A percentile compares a stretch with the other conserved stretches of the same genome.
These are phyloP conservation scores for Phytophthora hybrid DNA, from an alignment of 352 stramenopile genomes.

Conservation along the genomic window DNA sequence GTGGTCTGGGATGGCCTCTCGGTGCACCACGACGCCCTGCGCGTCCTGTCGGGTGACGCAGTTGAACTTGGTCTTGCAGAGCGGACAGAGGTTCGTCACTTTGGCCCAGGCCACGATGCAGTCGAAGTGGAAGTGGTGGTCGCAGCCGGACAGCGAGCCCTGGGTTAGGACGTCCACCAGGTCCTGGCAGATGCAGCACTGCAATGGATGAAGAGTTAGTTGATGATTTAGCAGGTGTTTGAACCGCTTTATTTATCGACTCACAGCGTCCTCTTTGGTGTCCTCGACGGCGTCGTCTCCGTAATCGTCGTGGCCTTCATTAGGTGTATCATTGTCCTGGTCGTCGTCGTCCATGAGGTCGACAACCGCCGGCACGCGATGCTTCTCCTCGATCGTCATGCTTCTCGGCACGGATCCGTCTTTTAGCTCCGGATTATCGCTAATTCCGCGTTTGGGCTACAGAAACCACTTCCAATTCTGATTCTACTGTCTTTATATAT, in stretches of 20 bases:
- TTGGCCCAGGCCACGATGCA: slow-evolving; percentile 86
- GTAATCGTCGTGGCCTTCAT: slow-evolving; percentile 16
- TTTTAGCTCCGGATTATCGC: background rate
- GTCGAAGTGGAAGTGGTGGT: slow-evolving; percentile 88
- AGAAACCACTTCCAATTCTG: no score
- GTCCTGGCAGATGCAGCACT: slow-evolving; percentile 90
- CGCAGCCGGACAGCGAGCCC: slow-evolving; percentile 66
- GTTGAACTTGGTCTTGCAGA: slow-evolving; percentile 85
- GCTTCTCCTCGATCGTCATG: slow-evolving; percentile 33
- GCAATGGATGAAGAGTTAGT: slow-evolving; percentile 15
- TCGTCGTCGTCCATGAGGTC: slow-evolving; percentile 12
- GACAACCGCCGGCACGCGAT: slow-evolving; percentile 1
- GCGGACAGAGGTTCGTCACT: slow-evolving; percentile 84
- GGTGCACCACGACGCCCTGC: slow-evolving; percentile 45
- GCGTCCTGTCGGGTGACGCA: slow-evolving; percentile 53
- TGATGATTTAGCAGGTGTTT: background rate
- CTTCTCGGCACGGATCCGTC: slow-evolving; percentile 5
- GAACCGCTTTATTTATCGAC: background rate
- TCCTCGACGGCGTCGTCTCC: slow-evolving; percentile 42
- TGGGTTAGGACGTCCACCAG: slow-evolving; percentile 59
- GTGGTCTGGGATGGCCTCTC: slow-evolving; percentile 49
- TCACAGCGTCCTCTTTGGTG: slow-evolving; percentile 48
- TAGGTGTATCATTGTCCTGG: slow-evolving; percentile 17
- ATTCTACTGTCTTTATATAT: no score
- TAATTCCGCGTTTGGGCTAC: background rate